Percentiles rank a stretch among this genome's conserved stretches.
Evolutionary conservation across 225 moss, liverwort and hornwort genomes (phyloP).

Genomic region (Pleurozium schreberi): DNA sequence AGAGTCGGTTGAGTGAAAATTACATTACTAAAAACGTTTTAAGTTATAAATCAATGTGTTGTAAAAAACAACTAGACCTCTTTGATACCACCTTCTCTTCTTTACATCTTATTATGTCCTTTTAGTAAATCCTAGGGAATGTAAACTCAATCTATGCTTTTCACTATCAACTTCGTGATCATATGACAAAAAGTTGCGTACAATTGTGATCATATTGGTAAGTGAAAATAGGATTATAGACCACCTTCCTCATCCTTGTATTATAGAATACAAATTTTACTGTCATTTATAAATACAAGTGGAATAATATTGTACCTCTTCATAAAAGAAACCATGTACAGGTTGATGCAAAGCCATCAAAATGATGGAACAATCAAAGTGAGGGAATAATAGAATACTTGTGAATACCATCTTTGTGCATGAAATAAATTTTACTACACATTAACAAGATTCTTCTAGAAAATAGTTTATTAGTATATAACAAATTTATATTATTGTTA

Average conservation of each 20-base stretch:
- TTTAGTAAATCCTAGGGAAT: background rate
- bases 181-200: background rate
- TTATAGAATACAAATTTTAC: too few relatives aligned
- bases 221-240: background rate
- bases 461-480: too few relatives aligned
- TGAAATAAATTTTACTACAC: too few relatives aligned
- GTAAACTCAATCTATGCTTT: background rate
- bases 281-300: too few relatives aligned
- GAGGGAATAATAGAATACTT: too few relatives aligned
- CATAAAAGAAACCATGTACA: too few relatives aligned
- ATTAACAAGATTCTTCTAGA: too few relatives aligned
- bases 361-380: too few relatives aligned
- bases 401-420: too few relatives aligned
- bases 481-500: background rate
- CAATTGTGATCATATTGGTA: background rate
- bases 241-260: too few relatives aligned
- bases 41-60: background rate
- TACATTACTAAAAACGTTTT: background rate
- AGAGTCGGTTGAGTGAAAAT: background rate
- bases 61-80: background rate
- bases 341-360: too few relatives aligned
- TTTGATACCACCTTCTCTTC: background rate
- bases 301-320: too few relatives aligned
- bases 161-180: background rate
- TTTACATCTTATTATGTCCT: background rate